phyloP scores from a whole-genome alignment of 179 eudicot species.

The Actinidia polygama region DNA sequence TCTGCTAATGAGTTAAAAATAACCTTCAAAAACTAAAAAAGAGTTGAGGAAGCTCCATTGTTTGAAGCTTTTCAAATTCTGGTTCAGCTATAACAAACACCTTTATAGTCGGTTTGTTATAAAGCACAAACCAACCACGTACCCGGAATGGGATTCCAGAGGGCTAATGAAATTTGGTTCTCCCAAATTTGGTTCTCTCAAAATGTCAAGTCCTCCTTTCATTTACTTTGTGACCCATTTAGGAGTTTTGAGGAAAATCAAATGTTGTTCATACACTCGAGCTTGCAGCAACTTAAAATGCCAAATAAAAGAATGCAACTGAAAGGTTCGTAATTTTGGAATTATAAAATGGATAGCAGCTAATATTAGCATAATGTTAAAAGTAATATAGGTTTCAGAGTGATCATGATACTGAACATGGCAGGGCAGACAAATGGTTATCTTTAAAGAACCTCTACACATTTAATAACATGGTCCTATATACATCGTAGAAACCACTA shows the following conservation, averaged over 20 bases:
- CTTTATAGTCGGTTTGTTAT: background rate
- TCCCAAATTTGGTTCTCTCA: conserved; percentile 63
- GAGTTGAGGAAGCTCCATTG: too few relatives aligned
- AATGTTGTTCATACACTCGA: conserved; percentile 6
- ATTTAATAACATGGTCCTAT: too few relatives aligned
- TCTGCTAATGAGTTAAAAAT: too few relatives aligned
- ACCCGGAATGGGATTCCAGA: conserved; percentile 98
- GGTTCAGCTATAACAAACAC: too few relatives aligned
- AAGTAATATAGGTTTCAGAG: background rate
- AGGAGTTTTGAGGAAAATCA: conserved; percentile 41
- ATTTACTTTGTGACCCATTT: conserved; percentile 72
- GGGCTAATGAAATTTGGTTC: conserved; percentile 57
- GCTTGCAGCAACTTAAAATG: background rate
- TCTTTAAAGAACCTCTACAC: too few relatives aligned
- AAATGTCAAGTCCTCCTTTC: conserved; percentile 72
- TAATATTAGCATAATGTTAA: background rate
- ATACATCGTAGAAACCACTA: too few relatives aligned
- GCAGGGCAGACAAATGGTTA: too few relatives aligned
- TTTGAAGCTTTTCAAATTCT: too few relatives aligned
- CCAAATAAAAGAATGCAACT: background rate
- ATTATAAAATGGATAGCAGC: too few relatives aligned
- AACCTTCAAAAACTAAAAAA: too few relatives aligned
- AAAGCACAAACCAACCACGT: conserved; percentile 10
- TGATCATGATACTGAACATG: background rate
- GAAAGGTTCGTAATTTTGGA: too few relatives aligned